Percentiles rank a stretch among this genome's conserved stretches.
These are phyloP conservation scores for Pythium insidiosum DNA, from an alignment of 352 stramenopile species.

Conservation along the genomic window DNA sequence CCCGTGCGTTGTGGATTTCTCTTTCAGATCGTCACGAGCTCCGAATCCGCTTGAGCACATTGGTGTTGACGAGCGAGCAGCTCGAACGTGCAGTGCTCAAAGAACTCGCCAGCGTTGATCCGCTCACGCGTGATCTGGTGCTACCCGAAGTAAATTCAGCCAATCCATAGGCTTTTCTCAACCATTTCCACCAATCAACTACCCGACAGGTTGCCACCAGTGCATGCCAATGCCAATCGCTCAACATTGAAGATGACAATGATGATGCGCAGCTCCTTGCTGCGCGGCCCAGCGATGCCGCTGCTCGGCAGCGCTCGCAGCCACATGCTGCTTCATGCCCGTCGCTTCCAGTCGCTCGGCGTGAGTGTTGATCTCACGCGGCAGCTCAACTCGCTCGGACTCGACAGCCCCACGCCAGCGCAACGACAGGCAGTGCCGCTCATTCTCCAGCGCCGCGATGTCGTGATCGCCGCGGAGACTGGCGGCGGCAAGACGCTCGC, in stretches of 20 bases:
- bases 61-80: constrained; percentile 3
- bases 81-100: constrained; percentile 2
- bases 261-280: constrained; percentile 4
- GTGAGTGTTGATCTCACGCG: constrained; percentile 25
- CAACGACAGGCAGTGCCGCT: constrained; percentile 51
- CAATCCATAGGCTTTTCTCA: constrained; percentile 10
- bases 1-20: not conserved
- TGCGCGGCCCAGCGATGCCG: not conserved
- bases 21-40: constrained; percentile 5
- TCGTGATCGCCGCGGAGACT: constrained; percentile 93
- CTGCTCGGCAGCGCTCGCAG: not conserved
- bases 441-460: constrained; percentile 44
- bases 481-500: constrained; percentile 94
- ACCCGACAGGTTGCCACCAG: not conserved
- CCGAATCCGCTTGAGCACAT: constrained; percentile 6
- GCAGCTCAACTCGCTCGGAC: constrained; percentile 23
- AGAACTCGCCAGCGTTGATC: constrained; percentile 2
- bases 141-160: constrained; percentile 9
- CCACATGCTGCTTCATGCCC: not conserved
- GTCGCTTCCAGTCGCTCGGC: constrained; percentile 50
- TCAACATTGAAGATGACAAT: not conserved
- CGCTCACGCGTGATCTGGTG: constrained; percentile 1
- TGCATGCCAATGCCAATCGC: constrained; percentile 1
- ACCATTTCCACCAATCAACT: constrained; percentile 4
- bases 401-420: constrained; percentile 37